Evolutionary conservation across 2,329 filamentous ascomycete genomes (phyloP).

Genomic region (Alternaria ethzedia): DNA sequence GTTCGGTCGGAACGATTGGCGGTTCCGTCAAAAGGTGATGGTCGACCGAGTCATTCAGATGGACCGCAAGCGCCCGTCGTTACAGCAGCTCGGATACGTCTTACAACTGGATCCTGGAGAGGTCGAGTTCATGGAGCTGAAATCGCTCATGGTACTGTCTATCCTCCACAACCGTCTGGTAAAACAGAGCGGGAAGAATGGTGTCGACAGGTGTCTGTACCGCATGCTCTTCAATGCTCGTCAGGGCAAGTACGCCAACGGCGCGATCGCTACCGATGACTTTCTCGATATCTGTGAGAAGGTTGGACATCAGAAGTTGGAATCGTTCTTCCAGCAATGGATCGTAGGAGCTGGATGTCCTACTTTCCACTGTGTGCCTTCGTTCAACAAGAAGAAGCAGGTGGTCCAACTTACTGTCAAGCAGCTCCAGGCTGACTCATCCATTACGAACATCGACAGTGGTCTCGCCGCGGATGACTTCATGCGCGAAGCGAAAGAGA

Average conservation of each 20-base stretch:
- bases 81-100: conserved; percentile 78
- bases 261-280: conserved; percentile 73
- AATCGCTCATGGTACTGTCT: conserved; percentile 88
- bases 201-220: conserved; percentile 83
- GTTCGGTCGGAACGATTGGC: conserved; percentile 93
- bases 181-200: conserved; percentile 84
- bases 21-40: conserved; percentile 85
- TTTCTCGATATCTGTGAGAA: conserved; percentile 89
- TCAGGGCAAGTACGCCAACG: conserved; percentile 75
- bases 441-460: conserved; percentile 32
- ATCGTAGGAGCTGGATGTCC: conserved; percentile 88
- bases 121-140: conserved; percentile 86
- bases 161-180: conserved; percentile 90
- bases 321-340: conserved; percentile 94
- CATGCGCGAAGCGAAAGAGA: conserved; percentile 83
- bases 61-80: conserved; percentile 81
- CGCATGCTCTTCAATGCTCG: conserved; percentile 86
- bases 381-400: conserved; percentile 97
- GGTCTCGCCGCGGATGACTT: conserved; percentile 75
- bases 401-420: conserved; percentile 90
- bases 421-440: conserved; percentile 60
- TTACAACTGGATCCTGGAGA: conserved; percentile 85
- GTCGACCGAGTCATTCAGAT: conserved; percentile 81
- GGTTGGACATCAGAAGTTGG: conserved; percentile 82
- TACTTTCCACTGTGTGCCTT: conserved; percentile 81